Evolutionary conservation across 345 rosid species (phyloP), one percentile per base, ranked within the genome.

Genomic region (Aegle marmelos): DNA sequence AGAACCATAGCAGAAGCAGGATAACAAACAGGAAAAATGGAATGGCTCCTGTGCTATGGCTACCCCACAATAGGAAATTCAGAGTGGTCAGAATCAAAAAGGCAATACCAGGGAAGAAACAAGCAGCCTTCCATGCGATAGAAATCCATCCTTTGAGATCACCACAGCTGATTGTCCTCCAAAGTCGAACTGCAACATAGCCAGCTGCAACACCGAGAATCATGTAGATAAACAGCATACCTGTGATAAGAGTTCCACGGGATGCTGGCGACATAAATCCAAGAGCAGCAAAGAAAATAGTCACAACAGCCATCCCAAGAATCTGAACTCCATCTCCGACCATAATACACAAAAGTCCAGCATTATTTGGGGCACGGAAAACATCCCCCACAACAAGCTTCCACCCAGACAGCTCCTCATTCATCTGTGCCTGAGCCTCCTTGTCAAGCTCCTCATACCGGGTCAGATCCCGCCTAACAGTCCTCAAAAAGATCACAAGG

Each of bases 341-440:
- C 91, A 91, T 87, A 39, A 88, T 85, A 85, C 95, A 89, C 75
- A 91, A 76, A 50, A 91, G 90, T 48, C 89, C 81, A 16, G 95
- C 45, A 79, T 86, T 86, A 22, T 76, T 73, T 6, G 95, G 95
- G 58, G 89, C 88, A 36, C 93, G 90, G 81, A 91, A 91, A 76
- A 91, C 95, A 81, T 89, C 95, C n/a, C 91, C 93, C 2, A 91
- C 95, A 24, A 93, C 92, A 76, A 91, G 93, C 78, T 90, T 90
- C 91, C 93, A 90, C 28, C 97, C 96, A 60, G 96, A 93, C 65
- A 91, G 83, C 87, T 93, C 98, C 86, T 93, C 96, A 25, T 91
- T 93, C 98, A 93, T 91, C 88, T 93, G 98, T 69, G 94, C 93
- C 68, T 93, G 96, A 60, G 96, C 94, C 76, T 93, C 98, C 86